Base-by-base conservation (phyloP, 1,284 basidiomycete genomes). In the Naganishia liquefaciens region DNA sequence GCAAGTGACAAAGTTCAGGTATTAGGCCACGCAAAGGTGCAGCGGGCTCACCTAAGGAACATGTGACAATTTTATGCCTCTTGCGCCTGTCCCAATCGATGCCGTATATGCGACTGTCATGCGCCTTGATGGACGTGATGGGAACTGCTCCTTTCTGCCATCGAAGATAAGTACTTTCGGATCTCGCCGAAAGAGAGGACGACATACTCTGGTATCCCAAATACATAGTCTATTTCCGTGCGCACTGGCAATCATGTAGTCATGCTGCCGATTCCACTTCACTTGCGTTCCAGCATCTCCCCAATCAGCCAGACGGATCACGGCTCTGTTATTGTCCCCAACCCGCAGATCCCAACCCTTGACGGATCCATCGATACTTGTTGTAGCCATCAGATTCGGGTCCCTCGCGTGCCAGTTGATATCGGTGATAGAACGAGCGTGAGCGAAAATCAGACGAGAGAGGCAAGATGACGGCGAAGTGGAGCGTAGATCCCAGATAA, bases 391-490 rank as follows among this genome's bases (percentile, higher is more conserved):
- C 52, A 80, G 81, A 68, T 93, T 87, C 2, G 88, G 87, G 71
- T 93, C 87, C 17, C 85, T 84, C 0, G 89, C 89, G 70, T 93
- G 90, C 93, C 94, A 97, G 72, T 97, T 96, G 73, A 96, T 91
- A 73, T 97, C 93, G 2, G 93, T 95, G 69, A 96, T 92, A 4
- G 93, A 91, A 54, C 93, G 87, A 67, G 91, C 90, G 73, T 96
- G 93, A 0, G 90, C 88, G 67, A 88, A 88, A 6, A 96, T 74
- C 87, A 86, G 75, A 87, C 84, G 62, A 90, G 92, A n/a, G 83
- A 88, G 33, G 83, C 88, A 74, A 85, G 88, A 58, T 84, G 87
- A n/a, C 81, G 79, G 50, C 87, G 80, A 62, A 84, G 75, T 72
- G 0, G 78, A 74, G 0, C 70, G 81, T 1, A 99, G 83, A 74